These are phyloP conservation scores for Williopsis jadinii DNA, from an alignment of 1,139 yeast species.

Conservation along the genomic window DNA sequence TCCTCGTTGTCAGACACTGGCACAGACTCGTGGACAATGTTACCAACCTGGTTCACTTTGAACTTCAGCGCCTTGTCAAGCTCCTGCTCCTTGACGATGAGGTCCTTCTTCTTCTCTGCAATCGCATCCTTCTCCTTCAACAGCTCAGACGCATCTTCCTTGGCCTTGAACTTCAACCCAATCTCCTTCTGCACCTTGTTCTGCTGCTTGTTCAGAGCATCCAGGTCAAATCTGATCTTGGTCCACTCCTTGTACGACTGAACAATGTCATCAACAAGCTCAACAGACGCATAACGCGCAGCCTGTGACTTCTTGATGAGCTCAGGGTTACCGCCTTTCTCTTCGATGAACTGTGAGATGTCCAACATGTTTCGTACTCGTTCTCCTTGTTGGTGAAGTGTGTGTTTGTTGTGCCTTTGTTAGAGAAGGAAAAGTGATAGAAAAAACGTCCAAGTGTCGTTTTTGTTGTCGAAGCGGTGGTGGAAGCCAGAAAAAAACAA, in stretches of 20 bases:
- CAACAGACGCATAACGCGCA: conserved; percentile 93
- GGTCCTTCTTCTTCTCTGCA: conserved; percentile 59
- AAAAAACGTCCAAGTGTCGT: neutral
- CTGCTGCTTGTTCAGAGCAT: conserved; percentile 78
- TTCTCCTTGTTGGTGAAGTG: neutral
- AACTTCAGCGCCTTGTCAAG: conserved; percentile 68
- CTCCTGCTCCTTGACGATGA: conserved; percentile 63
- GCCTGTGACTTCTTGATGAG: conserved; percentile 78
- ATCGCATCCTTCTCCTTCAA: conserved; percentile 74
- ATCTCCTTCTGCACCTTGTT: conserved; percentile 89
- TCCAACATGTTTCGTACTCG: conserved; percentile 58
- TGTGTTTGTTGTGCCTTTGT: neutral
- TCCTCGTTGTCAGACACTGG: conserved; percentile 85
- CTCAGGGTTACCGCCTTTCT: conserved; percentile 95
- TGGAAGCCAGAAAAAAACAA: neutral
- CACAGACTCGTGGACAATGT: conserved; percentile 87
- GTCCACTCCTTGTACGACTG: conserved; percentile 90
- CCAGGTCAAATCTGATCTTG: conserved; percentile 84
- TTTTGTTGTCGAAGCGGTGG: neutral
- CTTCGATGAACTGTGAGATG: conserved; percentile 83
- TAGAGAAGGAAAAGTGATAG: too few relatives aligned
- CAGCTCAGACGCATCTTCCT: conserved; percentile 87
- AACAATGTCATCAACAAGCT: conserved; percentile 91
- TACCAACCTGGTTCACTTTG: conserved; percentile 88
- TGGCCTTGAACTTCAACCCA: conserved; percentile 86